Percentiles rank a stretch among this genome's conserved stretches.
Conservation (phyloP, 1,284 basidiomycete species). For the Moniliophthora roreri region DNA sequence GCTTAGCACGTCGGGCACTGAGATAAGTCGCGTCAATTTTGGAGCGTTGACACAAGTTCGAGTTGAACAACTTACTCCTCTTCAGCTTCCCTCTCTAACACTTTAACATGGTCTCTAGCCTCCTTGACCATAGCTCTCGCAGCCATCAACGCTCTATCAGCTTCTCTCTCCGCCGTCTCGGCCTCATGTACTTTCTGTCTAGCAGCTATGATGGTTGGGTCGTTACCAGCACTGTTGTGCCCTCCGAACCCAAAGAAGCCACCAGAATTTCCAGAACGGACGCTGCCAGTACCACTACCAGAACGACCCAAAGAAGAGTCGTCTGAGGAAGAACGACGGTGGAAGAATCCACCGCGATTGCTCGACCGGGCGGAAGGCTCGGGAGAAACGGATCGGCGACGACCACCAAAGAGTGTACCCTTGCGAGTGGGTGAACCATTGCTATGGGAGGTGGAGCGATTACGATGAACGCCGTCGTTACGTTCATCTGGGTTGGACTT, state of each 20-base stretch:
- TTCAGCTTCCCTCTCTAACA: constrained; percentile 51
- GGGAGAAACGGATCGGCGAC: constrained; percentile 22
- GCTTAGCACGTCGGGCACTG: constrained; percentile 54
- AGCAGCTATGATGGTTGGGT: constrained; percentile 51
- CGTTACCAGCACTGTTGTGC: constrained; percentile 30
- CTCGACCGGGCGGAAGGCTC: constrained; percentile 11
- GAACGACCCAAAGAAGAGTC: constrained; percentile 5
- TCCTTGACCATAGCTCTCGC: constrained; percentile 48
- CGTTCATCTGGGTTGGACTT: constrained; percentile 21
- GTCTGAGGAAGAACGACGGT: constrained; percentile 6
- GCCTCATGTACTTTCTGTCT: constrained; percentile 54
- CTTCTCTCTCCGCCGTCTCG: constrained; percentile 52
- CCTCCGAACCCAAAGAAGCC: constrained; percentile 27
- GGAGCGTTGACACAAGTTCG: background rate
- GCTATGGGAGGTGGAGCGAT: constrained; percentile 4
- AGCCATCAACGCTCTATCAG: constrained; percentile 49
- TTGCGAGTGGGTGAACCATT: constrained; percentile 22
- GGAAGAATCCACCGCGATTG: constrained; percentile 26
- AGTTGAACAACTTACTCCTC: constrained; percentile 48
- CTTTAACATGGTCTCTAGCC: constrained; percentile 52
- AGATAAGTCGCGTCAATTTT: constrained; percentile 12
- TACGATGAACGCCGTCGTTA: background rate
- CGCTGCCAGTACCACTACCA: constrained; percentile 17
- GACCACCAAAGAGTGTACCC: constrained; percentile 26
- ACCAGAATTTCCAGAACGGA: constrained; percentile 18